Evolutionary conservation across 202 grass and related monocot genomes (phyloP), one percentile per base, ranked within the genome.

Genomic region (Panicum virgatum): DNA sequence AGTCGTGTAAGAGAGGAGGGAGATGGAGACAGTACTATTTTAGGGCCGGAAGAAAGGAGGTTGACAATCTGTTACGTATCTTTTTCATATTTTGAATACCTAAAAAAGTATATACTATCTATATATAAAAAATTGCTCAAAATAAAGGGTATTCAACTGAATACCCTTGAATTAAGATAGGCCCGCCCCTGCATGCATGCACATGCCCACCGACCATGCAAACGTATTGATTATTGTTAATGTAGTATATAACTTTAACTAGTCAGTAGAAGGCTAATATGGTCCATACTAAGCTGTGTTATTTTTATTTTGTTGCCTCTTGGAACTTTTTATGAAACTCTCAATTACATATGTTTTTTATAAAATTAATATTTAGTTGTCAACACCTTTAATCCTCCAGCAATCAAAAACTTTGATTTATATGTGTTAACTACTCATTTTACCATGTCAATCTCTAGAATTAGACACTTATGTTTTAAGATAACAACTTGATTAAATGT

Each of bases 181-280:
- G n/a, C n/a, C n/a, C n/a, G n/a, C n/a, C n/a, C n/a, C n/a, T n/a
- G n/a, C 62, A 23, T 58, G 70, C 36, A 69, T 77, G 69, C 83
- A 62, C 75, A 84, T 39, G 20, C 46, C 65, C 78, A 60, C 78
- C 65, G 83, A 82, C 78, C 42, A 57, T 43, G 30, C 19, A 72
- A 32, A 9, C 52, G 38, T 78, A 47, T 30, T 57, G 40, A 26
- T 54, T 63, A 52, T 53, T 39, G 7, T 3, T 26, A 60, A 60
- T 60, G 10, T 59, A 59, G 57, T 60, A 60, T 47, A 12, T 25
- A 20, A 20, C 32, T 45, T 22, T 34, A 30, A n/a, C 53, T 42
- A 44, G 20, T 42, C n/a, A 19, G 50, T 62, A 43, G 5, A 12
- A 66, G 15, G 7, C 6, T 7, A 20, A 18, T 64, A 20, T 20